Evolutionary conservation across 2,329 filamentous ascomycete species (phyloP).

Genomic region (Acrocalymma vagum): DNA sequence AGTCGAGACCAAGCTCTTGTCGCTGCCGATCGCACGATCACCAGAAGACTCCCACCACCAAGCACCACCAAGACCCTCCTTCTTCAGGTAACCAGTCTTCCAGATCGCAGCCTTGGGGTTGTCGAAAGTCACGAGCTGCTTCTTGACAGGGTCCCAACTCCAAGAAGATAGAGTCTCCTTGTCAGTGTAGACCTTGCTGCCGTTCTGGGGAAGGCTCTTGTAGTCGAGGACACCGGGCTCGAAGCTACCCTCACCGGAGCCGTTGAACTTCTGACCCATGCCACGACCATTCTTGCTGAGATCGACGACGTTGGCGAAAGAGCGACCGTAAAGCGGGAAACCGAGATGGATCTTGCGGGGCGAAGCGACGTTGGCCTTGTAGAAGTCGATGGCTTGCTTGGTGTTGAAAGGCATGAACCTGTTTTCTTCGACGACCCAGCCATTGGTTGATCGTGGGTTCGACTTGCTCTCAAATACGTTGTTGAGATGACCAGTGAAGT

Average conservation of each 20-base stretch:
- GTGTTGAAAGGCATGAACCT: slow-evolving; percentile 31
- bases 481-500: slow-evolving; percentile 61
- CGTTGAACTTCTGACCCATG: slow-evolving; percentile 30
- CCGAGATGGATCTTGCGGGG: slow-evolving; percentile 35
- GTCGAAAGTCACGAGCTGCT: slow-evolving; percentile 34
- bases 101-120: slow-evolving; percentile 28
- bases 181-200: slow-evolving; percentile 28
- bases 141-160: slow-evolving; percentile 27
- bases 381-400: slow-evolving; percentile 32
- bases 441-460: slow-evolving; percentile 29
- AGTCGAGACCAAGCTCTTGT: slow-evolving; percentile 27
- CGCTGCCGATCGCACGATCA: slow-evolving; percentile 22
- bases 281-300: slow-evolving; percentile 58
- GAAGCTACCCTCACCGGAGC: slow-evolving; percentile 32
- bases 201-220: slow-evolving; percentile 33
- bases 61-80: slow-evolving; percentile 34
- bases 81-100: slow-evolving; percentile 35
- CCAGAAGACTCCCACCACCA: slow-evolving; percentile 42
- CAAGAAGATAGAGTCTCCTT: slow-evolving; percentile 27
- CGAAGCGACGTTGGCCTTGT: slow-evolving; percentile 25
- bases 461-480: slow-evolving; percentile 32
- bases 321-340: slow-evolving; percentile 40
- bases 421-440: slow-evolving; percentile 12
- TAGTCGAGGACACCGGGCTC: slow-evolving; percentile 37
- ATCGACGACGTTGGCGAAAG: slow-evolving; percentile 33